Conservation (phyloP, 2,329 filamentous ascomycete genomes). For the Fusarium pseudonygamai region DNA sequence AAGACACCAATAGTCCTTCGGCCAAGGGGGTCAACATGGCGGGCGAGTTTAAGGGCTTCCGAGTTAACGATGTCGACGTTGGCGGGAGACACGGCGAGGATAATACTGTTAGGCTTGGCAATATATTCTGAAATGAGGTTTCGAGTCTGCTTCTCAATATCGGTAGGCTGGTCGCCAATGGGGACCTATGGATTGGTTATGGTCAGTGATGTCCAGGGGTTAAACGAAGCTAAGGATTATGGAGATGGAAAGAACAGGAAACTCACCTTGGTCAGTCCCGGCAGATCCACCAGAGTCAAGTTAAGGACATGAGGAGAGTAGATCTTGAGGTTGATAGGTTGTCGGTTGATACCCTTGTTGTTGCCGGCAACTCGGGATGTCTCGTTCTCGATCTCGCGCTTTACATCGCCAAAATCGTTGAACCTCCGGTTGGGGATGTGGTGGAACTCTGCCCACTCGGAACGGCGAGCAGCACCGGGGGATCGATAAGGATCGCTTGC, state of each 20-base stretch:
- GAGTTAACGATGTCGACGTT: conserved; percentile 99
- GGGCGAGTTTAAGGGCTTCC: conserved; percentile 93
- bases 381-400: conserved; percentile 96
- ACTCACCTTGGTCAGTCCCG: conserved; percentile 88
- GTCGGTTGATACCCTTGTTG: conserved; percentile 98
- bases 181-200: conserved; percentile 70
- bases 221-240: conserved; percentile 14
- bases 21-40: conserved; percentile 95
- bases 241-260: conserved; percentile 31
- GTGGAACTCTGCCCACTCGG: conserved; percentile 94
- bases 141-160: conserved; percentile 98
- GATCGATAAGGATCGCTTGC: conserved; percentile 78
- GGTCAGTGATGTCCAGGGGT: conserved; percentile 33
- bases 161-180: conserved; percentile 95
- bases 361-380: conserved; percentile 90
- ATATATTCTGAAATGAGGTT: conserved; percentile 98
- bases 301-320: conserved; percentile 98
- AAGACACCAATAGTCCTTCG: conserved; percentile 95
- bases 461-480: conserved; percentile 72
- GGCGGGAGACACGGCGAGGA: conserved; percentile 94
- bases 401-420: conserved; percentile 91
- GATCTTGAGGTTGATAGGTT: conserved; percentile 98
- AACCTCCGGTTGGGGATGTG: conserved; percentile 91
- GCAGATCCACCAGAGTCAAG: conserved; percentile 93
- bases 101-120: conserved; percentile 97